Evolutionary conservation across 2,329 filamentous ascomycete genomes (phyloP), one percentile per base, ranked within the genome.

Genomic region (Aspergillus amoenus): DNA sequence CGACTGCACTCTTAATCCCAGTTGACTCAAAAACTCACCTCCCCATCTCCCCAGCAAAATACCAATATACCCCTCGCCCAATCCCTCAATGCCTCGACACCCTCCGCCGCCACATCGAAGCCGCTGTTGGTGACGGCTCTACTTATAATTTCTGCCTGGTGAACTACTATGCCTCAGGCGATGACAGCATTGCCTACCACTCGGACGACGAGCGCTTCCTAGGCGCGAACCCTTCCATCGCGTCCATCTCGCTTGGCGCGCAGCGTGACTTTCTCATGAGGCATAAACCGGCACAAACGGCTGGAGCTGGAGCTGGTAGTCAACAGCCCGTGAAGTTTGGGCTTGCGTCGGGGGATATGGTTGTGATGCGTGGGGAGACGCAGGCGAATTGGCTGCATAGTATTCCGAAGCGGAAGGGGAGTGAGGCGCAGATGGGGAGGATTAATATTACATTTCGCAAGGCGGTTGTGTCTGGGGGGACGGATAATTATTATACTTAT

Each of bases 401-500:
- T 47, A 86, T 93, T 41, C 90, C 90, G 0, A 93, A 93, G 72
- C 76, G 89, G 18, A 86, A 83, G 40, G 86, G 86, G 3, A 84
- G 81, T 7, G 80, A 81, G 69, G 84, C 83, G 44, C 86, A 88
- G 30, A 83, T 85, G 22, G 85, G 85, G 3, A 78, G 86, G 47
- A 87, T 89, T 64, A 93, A 93, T 68, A 92, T 93, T 61, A 93
- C 90, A 0, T 91, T 93, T 68, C 78, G 90, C 27, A 82, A 81
- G 63, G 90, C 88, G 21, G 81, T 91, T 78, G 80, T 89, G 21
- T 88, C 82, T 63, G 88, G 78, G 3, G 89, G 89, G 1, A 93
- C 89, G 27, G 87, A 91, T 66, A 93, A 93, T 72, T 93, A 93
- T 71, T 92, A 93, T 72, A 84, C 86, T 68, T 93, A 93, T 74